Base-by-base conservation (phyloP, 805 yeast genomes). In the Sungouiella blattae region DNA sequence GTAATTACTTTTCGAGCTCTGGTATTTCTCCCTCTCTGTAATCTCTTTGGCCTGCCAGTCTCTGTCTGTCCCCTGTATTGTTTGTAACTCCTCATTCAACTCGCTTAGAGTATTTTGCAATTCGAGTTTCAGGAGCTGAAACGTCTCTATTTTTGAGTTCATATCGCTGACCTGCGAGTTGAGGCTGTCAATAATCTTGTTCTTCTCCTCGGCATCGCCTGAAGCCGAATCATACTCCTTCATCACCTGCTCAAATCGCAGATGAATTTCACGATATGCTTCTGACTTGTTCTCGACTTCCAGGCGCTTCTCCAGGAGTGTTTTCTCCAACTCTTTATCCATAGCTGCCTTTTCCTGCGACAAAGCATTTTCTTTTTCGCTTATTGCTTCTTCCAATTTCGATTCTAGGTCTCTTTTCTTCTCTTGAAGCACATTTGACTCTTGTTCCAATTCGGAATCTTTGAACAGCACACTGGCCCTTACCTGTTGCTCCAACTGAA, bases 401-500 rank as follows among this genome's bases (percentile, higher is more conserved):
- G 26, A 22, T 1, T 30, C 16, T 11, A 52, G 20, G 5, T 29
- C 25, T 5, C 40, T 30, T 11, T 40, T 30, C 29, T 44, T 33
- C 3, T 17, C 23, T 21, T 53, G 35, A 11, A 63, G 35, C 0
- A 39, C 31, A 4, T 32, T 25, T 11, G 60, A 48, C 21, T 57
- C 53, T 6, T 39, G 27, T 9, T 41, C 12, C 4, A 48, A 14
- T 4, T 45, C 47, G 5, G 26, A 4, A 9, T 27, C 31, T 5
- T 27, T 13, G 18, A 5, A 17, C 18, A 21, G 27, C 9, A n/a
- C 5, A 18, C 13, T 30, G 12, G 13, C 26, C 13, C n/a, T 17
- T 23, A 47, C 41, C 0, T 66, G 64, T 3, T 44, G 37, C 12
- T 53, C 46, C 4, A 70, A 41, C 34, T 67, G 65, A 40, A 57